Base-by-base conservation (phyloP, 2,329 filamentous ascomycete genomes). In the Akanthomyces dipterigenus region DNA sequence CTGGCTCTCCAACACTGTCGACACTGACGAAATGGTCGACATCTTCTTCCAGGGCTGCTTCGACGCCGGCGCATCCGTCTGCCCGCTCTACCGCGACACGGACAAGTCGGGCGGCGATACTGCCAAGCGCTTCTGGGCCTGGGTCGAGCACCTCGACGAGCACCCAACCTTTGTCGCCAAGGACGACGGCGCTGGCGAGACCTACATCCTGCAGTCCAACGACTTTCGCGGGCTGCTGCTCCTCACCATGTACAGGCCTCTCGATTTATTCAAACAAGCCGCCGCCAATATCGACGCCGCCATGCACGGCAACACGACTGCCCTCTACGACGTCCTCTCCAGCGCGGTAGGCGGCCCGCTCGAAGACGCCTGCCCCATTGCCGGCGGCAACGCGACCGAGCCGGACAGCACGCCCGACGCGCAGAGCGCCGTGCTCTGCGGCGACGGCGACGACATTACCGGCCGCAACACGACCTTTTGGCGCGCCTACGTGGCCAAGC, bases 11-110 rank as follows among this genome's bases (percentile, higher is more conserved):
- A 76, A 74, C 66, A 70, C 75, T 0, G 64, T 68, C 43, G 77
- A 80, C 58, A 71, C 74, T 0, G 72, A 78, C 20, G 63, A 71
- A 7, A 65, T 74, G 16, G 64, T 73, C 31, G 67, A 70, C 16
- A 60, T 65, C 40, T 72, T 78, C 62, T 76, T 71, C 64, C 62
- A 69, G 11, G 69, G 70, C 5, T 79, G 77, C 65, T 76, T 71
- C 64, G 60, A 65, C 1, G 71, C 66, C 18, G 68, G 70, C 0
- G 36, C 61, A 9, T 28, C 62, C 1, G 48, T 58, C 0, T 78
- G 76, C 57, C 63, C 73, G 11, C 68, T 77, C 5, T 65, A 63
- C 58, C 62, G 63, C 1, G 0, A 49, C 0, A 50, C 55, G 7
- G 75, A 78, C 64, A 62, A 59, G 0, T 65, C 65, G 4, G 62